A percentile compares a stretch with the other conserved stretches of the same genome.
Conservation (phyloP, 441 rosid species). For the Syzygium malaccense region DNA sequence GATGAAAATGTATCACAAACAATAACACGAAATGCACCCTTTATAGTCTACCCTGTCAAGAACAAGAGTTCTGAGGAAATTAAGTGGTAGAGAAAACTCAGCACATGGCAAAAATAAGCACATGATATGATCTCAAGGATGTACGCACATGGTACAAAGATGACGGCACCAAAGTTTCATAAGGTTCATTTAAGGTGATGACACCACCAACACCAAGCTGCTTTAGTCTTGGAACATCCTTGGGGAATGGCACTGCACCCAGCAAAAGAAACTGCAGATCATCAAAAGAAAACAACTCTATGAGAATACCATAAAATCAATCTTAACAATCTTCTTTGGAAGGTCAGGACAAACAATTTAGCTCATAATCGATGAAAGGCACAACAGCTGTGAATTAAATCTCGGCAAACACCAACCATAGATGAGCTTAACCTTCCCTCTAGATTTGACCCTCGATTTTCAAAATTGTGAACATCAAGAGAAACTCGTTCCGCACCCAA, state of each 20-base stretch:
- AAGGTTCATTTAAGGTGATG: slow-evolving; percentile 11
- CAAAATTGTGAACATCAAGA: neutral
- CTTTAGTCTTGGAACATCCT: slow-evolving; percentile 10
- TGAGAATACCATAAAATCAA: neutral
- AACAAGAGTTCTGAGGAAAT: neutral
- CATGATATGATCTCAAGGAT: neutral
- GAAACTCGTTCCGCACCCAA: neutral
- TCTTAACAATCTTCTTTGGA: neutral
- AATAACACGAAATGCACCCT: neutral
- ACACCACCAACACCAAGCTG: slow-evolving; percentile 15
- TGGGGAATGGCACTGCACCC: slow-evolving; percentile 13
- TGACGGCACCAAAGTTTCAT: slow-evolving; percentile 8
- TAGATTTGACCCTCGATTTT: neutral
- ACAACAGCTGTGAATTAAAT: neutral
- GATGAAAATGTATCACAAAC: neutral
- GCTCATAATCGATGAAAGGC: neutral
- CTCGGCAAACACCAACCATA: neutral
- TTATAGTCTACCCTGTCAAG: neutral
- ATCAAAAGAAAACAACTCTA: neutral
- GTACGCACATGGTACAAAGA: slow-evolving; percentile 6
- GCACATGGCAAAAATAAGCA: neutral
- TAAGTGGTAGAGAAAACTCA: neutral
- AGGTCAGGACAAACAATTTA: neutral
- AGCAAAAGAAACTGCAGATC: slow-evolving; percentile 8
- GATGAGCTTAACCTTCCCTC: neutral